A percentile compares a stretch with the other conserved stretches of the same genome.
These are phyloP conservation scores for Pilaira anomala DNA, from an alignment of 192 early-diverging fungal genomes.

Conservation along the genomic window DNA sequence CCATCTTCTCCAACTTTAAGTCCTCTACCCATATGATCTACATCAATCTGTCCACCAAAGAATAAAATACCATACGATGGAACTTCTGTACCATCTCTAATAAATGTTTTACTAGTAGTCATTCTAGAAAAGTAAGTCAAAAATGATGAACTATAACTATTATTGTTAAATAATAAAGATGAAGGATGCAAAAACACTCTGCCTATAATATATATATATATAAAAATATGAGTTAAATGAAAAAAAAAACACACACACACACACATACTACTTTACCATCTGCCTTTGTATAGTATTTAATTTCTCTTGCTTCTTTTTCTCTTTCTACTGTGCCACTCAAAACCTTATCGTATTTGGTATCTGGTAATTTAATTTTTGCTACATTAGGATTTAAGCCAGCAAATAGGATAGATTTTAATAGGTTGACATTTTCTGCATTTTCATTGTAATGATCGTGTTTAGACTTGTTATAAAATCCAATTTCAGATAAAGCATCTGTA, in stretches of 20 bases:
- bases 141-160: slow-evolving; percentile 61
- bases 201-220: slow-evolving; percentile 17
- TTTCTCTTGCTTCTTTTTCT: slow-evolving; percentile 67
- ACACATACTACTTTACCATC: slow-evolving; percentile 30
- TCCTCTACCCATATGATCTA: slow-evolving; percentile 68
- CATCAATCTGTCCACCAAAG: slow-evolving; percentile 76
- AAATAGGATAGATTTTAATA: slow-evolving; percentile 73
- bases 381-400: slow-evolving; percentile 87
- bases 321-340: slow-evolving; percentile 68
- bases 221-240: neutral
- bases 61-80: slow-evolving; percentile 71
- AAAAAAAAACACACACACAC: neutral
- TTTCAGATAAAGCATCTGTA: slow-evolving; percentile 51
- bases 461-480: slow-evolving; percentile 52
- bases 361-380: slow-evolving; percentile 66
- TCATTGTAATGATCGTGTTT: slow-evolving; percentile 47
- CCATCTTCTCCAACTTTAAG: slow-evolving; percentile 54
- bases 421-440: slow-evolving; percentile 52
- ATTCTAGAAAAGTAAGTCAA: slow-evolving; percentile 69
- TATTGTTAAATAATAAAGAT: slow-evolving; percentile 64
- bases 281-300: slow-evolving; percentile 67
- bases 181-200: slow-evolving; percentile 84
- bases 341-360: slow-evolving; percentile 69
- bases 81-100: slow-evolving; percentile 59
- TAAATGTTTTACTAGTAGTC: slow-evolving; percentile 63